phyloP scores from a whole-genome alignment of 345 rosid genomes.

The Arabis alpina region DNA sequence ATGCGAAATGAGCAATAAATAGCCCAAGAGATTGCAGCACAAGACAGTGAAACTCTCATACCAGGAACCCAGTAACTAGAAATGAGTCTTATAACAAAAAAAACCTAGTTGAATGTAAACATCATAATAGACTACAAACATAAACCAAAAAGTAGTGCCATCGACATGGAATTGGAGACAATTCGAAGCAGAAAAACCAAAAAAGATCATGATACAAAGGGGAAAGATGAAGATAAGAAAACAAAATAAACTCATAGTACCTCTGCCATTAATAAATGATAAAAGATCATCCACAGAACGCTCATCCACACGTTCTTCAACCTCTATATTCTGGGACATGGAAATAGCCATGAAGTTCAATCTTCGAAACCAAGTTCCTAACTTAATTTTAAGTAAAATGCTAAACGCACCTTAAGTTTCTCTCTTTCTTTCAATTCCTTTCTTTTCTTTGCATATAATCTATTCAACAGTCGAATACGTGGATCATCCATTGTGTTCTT shows the following conservation, averaged over 20 bases:
- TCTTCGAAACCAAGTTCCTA: constrained; percentile 19
- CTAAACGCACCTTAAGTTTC: constrained; percentile 64
- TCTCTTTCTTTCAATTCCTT: constrained; percentile 83
- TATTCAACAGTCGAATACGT: constrained; percentile 84
- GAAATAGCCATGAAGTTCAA: constrained; percentile 8
- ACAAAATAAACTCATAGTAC: constrained; percentile 40
- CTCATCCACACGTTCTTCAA: constrained; percentile 77
- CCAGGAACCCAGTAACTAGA: constrained; percentile 15
- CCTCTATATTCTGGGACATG: constrained; percentile 66
- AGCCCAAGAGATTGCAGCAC: background rate
- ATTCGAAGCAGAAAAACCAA: constrained; percentile 13
- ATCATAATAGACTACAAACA: constrained; percentile 9
- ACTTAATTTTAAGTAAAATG: background rate
- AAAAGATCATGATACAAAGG: background rate
- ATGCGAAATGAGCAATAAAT: background rate
- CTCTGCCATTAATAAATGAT: constrained; percentile 85
- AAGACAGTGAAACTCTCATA: constrained; percentile 7
- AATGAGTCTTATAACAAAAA: background rate
- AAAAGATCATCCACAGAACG: constrained; percentile 94
- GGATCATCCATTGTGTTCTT: constrained; percentile 88
- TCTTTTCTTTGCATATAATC: constrained; percentile 89
- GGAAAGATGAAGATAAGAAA: constrained; percentile 14
- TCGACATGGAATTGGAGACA: constrained; percentile 15
- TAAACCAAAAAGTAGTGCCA: constrained; percentile 13
- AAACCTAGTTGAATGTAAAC: background rate